These are phyloP conservation scores for Fusarium siculi DNA, from an alignment of 2,329 filamentous ascomycete species.

Conservation along the genomic window DNA sequence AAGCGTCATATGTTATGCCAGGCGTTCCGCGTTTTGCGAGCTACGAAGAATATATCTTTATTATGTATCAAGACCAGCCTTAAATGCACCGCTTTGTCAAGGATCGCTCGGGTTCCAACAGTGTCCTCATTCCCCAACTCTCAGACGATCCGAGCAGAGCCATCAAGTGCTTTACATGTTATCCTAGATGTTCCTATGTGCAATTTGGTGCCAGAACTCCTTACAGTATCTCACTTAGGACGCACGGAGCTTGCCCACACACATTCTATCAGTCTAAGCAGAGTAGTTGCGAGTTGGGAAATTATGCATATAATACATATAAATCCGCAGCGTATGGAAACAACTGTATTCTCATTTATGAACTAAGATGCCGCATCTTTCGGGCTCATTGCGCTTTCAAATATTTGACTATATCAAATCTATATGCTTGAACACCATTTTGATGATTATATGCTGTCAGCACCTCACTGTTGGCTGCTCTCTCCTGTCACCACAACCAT, in stretches of 20 bases:
- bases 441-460: neutral
- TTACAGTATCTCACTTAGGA: neutral
- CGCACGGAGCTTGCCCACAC: neutral
- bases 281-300: neutral
- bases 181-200: neutral
- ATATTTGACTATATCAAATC: neutral
- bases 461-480: slow-evolving; percentile 11
- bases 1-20: slow-evolving; percentile 23
- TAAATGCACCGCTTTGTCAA: neutral
- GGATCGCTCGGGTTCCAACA: neutral
- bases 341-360: neutral
- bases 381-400: neutral
- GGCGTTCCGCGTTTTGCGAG: slow-evolving; percentile 27
- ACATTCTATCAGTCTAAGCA: neutral
- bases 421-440: slow-evolving; percentile 3
- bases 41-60: slow-evolving; percentile 11
- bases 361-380: neutral
- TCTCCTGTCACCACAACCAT: slow-evolving; percentile 36
- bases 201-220: neutral
- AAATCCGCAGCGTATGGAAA: neutral
- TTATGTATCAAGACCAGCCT: neutral
- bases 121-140: neutral
- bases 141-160: neutral
- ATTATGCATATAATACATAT: neutral
- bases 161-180: neutral